Percentiles rank a stretch among this genome's conserved stretches.
Evolutionary conservation across 164 flowering plant genomes (phyloP).

Genomic region (Vitis amurensis): DNA sequence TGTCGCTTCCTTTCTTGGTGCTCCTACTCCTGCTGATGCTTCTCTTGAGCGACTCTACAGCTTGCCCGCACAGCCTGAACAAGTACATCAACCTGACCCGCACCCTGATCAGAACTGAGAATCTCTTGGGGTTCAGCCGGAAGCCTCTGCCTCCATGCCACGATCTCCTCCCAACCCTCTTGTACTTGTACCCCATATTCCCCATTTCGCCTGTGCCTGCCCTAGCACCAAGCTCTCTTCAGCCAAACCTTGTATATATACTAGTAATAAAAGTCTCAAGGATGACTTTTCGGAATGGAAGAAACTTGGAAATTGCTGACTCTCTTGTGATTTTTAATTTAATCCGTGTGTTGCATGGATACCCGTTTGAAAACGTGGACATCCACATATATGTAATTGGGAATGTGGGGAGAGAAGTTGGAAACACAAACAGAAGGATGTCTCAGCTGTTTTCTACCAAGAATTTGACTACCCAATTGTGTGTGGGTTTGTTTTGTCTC

Average conservation of each 20-base stretch:
- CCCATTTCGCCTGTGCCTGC: no score
- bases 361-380: no score
- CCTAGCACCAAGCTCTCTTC: no score
- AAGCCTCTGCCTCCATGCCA: slow-evolving; percentile 27
- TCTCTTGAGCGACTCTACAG: slow-evolving; percentile 24
- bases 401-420: not conserved
- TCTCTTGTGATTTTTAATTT: no score
- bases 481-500: no score
- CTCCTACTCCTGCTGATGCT: slow-evolving; percentile 8
- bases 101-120: slow-evolving; percentile 32
- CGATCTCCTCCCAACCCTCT: slow-evolving; percentile 11
- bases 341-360: no score
- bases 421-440: not conserved
- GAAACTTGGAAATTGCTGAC: no score
- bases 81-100: slow-evolving; percentile 33
- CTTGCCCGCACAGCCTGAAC: slow-evolving; percentile 26
- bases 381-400: not conserved
- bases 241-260: no score
- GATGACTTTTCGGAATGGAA: not conserved
- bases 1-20: not conserved
- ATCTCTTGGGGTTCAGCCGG: slow-evolving; percentile 33
- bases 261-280: not conserved
- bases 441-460: no score
- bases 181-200: slow-evolving; percentile 15
- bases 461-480: no score